Evolutionary conservation across 306 rosid genomes (phyloP).

Genomic region (Vigna hirtella): DNA sequence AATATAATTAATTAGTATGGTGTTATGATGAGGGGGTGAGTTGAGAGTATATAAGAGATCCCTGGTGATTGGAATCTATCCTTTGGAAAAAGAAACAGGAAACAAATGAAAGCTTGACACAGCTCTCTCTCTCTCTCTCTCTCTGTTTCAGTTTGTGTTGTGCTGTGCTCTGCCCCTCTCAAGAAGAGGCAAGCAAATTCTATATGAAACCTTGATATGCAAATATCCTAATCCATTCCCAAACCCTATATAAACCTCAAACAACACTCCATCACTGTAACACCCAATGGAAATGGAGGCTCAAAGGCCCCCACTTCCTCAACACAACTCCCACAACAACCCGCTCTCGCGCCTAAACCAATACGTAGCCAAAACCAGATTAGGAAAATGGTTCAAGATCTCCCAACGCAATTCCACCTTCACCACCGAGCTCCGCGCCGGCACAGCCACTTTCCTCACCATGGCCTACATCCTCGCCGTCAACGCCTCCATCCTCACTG

Average conservation of each 20-base stretch:
- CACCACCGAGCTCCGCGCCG: slow-evolving; percentile 98
- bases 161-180: slow-evolving; percentile 16
- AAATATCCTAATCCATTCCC: not conserved
- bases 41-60: slow-evolving; percentile 46
- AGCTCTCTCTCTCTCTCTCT: not conserved
- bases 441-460: slow-evolving; percentile 96
- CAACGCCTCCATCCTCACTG: slow-evolving; percentile 92
- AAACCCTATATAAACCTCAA: slow-evolving; percentile 22
- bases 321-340: slow-evolving; percentile 27
- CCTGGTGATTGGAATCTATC: slow-evolving; percentile 50
- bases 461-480: slow-evolving; percentile 99
- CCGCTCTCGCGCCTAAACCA: slow-evolving; percentile 66
- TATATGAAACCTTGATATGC: slow-evolving; percentile 31
- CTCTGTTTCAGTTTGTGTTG: not conserved
- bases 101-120: slow-evolving; percentile 36
- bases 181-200: not conserved
- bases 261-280: not conserved
- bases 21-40: not conserved
- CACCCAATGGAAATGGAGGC: slow-evolving; percentile 52
- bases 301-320: slow-evolving; percentile 47
- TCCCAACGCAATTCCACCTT: slow-evolving; percentile 77
- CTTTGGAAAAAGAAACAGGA: slow-evolving; percentile 8
- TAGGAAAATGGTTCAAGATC: slow-evolving; percentile 82
- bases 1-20: not conserved
- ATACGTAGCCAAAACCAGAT: slow-evolving; percentile 56